These are phyloP conservation scores for Clavariopsis aquatica DNA, from an alignment of 495 filamentous ascomycete genomes.

Conservation along the genomic window DNA sequence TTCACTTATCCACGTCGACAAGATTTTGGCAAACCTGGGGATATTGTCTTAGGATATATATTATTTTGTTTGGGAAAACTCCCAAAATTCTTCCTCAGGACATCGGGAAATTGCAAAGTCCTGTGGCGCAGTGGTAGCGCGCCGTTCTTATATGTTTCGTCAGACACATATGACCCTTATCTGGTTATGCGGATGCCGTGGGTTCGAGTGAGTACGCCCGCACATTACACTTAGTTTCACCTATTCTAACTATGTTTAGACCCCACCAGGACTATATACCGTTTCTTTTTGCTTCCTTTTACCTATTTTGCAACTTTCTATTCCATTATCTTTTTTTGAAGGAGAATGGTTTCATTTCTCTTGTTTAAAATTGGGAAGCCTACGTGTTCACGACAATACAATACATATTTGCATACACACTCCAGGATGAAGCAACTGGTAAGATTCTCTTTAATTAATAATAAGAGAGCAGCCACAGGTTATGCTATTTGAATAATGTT, in stretches of 20 bases:
- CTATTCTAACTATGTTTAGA: background rate
- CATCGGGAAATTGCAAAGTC: slow-evolving; percentile 15
- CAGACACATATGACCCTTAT: slow-evolving; percentile 39
- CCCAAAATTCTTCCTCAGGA: background rate
- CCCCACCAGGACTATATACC: slow-evolving; percentile 29
- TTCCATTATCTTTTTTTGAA: background rate
- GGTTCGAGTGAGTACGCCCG: slow-evolving; percentile 35
- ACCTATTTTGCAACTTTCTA: background rate
- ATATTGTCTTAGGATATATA: background rate
- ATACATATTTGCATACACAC: too few relatives aligned
- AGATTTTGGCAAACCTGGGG: too few relatives aligned
- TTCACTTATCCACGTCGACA: background rate
- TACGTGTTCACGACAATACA: background rate
- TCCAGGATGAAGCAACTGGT: too few relatives aligned
- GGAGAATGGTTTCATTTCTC: too few relatives aligned
- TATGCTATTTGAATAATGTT: background rate
- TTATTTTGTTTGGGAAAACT: background rate
- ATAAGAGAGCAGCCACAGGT: too few relatives aligned
- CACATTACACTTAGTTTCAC: background rate
- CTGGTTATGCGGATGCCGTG: slow-evolving; percentile 42
- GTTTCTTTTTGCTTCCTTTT: slow-evolving; percentile 12
- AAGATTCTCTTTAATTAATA: background rate
- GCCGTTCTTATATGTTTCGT: slow-evolving; percentile 42
- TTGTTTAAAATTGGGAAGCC: too few relatives aligned
- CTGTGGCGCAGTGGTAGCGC: slow-evolving; percentile 42